These are phyloP conservation scores for Echites panduratus DNA, from an alignment of 257 asterid genomes.

Conservation along the genomic window DNA sequence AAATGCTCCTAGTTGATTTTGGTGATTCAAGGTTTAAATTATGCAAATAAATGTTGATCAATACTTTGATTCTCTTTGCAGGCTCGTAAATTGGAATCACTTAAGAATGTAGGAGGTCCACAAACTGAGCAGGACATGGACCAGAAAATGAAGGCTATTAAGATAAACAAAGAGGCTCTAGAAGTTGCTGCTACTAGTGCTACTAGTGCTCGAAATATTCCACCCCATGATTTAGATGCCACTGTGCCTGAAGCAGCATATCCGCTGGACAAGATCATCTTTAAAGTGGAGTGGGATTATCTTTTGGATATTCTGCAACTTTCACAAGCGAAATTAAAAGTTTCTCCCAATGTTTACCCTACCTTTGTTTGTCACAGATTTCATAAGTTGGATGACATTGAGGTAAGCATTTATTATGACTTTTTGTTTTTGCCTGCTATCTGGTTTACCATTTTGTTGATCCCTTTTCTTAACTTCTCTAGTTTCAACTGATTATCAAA, in stretches of 20 bases:
- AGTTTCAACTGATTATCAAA: neutral
- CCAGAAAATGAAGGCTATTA: slow-evolving; percentile 30
- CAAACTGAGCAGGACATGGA: slow-evolving; percentile 35
- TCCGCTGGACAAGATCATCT: slow-evolving; percentile 73
- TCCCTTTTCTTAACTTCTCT: neutral
- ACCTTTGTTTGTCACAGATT: slow-evolving; percentile 68
- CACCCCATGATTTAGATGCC: slow-evolving; percentile 70
- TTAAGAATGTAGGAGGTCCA: slow-evolving; percentile 42
- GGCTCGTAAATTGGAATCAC: slow-evolving; percentile 40
- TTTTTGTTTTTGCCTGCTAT: neutral
- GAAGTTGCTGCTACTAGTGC: slow-evolving; percentile 25
- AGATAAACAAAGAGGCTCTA: slow-evolving; percentile 48
- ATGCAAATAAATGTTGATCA: neutral
- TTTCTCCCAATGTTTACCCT: slow-evolving; percentile 47
- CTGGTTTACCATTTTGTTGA: neutral
- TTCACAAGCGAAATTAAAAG: slow-evolving; percentile 29
- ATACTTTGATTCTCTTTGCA: slow-evolving; percentile 20
- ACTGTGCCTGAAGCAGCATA: slow-evolving; percentile 51
- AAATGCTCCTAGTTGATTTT: neutral
- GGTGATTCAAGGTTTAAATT: neutral
- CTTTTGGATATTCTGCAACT: slow-evolving; percentile 55
- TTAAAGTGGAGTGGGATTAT: slow-evolving; percentile 80
- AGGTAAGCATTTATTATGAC: slow-evolving; percentile 39
- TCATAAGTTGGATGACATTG: slow-evolving; percentile 30
- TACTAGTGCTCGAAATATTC: slow-evolving; percentile 40